Base-by-base conservation (phyloP, 345 rosid genomes). In the Carallia pectinifolia region DNA sequence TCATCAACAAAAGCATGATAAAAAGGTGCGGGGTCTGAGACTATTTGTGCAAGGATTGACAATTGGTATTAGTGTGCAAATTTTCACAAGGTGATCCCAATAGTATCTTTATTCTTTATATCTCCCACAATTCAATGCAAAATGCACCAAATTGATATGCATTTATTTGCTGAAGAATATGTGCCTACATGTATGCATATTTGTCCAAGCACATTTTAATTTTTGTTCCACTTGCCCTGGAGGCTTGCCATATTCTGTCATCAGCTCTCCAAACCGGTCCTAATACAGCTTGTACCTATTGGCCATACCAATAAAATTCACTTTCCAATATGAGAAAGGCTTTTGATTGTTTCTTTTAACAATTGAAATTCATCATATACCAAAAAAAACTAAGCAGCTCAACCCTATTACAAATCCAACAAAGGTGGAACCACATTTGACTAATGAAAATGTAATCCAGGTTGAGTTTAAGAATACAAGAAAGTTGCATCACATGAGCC, bases 191-290 rank as follows among this genome's bases (percentile, higher is more conserved):
- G 9, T 54, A 54, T 19, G 27, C 58, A 0, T 54, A 9, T 27
- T 54, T 18, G 58, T 1, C 27, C 44, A 39, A 39, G 44, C 44
- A 27, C 9, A 7, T 16, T 6, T 19, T n/a, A 27, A 54, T 8
- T 1, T 8, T 18, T 54, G 58, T 4, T 54, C 3, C 6, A 83
- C 93, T 73, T 85, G 92, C 99, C 99, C 99, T 1, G 97, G 73
- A 72, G 99, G 99, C 76, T 81, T 90, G 76, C 96, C 96, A 50
- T 90, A 90, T 80, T 95, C 99, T 52, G 99, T 95, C 58, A 84
- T 68, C 82, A 95, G 78, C 87, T 95, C 99, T 33, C 99, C 99
- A 60, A 95, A 95, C 53, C 99, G 93, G 81, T 95, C 92, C 79
- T 95, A 95, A 47, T 83, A 92, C 67, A 95, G 80, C 81, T 95